phyloP scores from a whole-genome alignment of 176 grass and related monocot species.

The Zea mays region Zm-B73-REFERENCE-NAM-5.0 NC_050099.1:162866001-162866500 shows the following conservation, averaged over 20 bases:
- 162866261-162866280: constrained; percentile 93
- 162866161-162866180: constrained; percentile 92
- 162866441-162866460: constrained; percentile 90
- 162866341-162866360: too few relatives aligned
- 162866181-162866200: constrained; percentile 74
- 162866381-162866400: constrained; percentile 68
- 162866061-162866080: constrained; percentile 95
- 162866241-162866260: constrained; percentile 92
- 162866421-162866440: constrained; percentile 87
- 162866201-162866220: constrained; percentile 78
- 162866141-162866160: constrained; percentile 84
- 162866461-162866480: constrained; percentile 80
- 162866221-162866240: constrained; percentile 66
- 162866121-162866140: constrained; percentile 86
- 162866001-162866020: not conserved
- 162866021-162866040: constrained; percentile 57
- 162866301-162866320: not conserved
- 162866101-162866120: constrained; percentile 88
- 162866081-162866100: constrained; percentile 84
- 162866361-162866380: not conserved
- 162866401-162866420: constrained; percentile 97
- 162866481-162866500: constrained; percentile 90
- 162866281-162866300: constrained; percentile 90
- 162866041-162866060: constrained; percentile 94
- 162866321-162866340: constrained; percentile 11